Evolutionary conservation across 1,139 yeast genomes (phyloP).

Genomic region (Hansenula anomala): DNA sequence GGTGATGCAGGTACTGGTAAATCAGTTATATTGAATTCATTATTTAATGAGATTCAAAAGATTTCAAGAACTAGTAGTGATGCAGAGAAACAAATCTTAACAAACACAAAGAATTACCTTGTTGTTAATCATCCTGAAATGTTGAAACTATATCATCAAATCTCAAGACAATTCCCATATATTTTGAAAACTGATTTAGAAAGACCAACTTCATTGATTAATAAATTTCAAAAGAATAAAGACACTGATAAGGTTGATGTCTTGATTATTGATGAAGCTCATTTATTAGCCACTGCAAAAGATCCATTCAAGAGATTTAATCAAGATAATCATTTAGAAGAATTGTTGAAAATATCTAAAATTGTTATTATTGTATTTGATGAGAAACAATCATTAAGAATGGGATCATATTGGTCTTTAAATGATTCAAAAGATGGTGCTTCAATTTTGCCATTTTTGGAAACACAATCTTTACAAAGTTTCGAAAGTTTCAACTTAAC

Average conservation of each 20-base stretch:
- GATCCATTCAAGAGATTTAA: conserved; percentile 36
- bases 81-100: conserved; percentile 14
- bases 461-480: conserved; percentile 10
- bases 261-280: conserved; percentile 38
- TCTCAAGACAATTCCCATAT: conserved; percentile 29
- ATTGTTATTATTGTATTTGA: conserved; percentile 35
- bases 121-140: conserved; percentile 41
- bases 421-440: conserved; percentile 24
- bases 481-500: conserved; percentile 25
- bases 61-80: conserved; percentile 15
- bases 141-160: conserved; percentile 34
- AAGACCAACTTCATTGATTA: conserved; percentile 37
- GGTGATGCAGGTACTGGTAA: conserved; percentile 35
- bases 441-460: conserved; percentile 16
- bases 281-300: conserved; percentile 33
- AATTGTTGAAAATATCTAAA: conserved; percentile 30
- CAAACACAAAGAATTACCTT: conserved; percentile 27
- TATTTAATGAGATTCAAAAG: conserved; percentile 31
- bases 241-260: conserved; percentile 24
- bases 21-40: conserved; percentile 24
- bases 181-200: conserved; percentile 30
- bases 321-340: conserved; percentile 35
- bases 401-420: conserved; percentile 37
- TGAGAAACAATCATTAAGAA: conserved; percentile 35
- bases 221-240: conserved; percentile 18